These are phyloP conservation scores for Paecilomyces sp. DNA, from an alignment of 2,329 filamentous ascomycete genomes.

Conservation along the genomic window DNA sequence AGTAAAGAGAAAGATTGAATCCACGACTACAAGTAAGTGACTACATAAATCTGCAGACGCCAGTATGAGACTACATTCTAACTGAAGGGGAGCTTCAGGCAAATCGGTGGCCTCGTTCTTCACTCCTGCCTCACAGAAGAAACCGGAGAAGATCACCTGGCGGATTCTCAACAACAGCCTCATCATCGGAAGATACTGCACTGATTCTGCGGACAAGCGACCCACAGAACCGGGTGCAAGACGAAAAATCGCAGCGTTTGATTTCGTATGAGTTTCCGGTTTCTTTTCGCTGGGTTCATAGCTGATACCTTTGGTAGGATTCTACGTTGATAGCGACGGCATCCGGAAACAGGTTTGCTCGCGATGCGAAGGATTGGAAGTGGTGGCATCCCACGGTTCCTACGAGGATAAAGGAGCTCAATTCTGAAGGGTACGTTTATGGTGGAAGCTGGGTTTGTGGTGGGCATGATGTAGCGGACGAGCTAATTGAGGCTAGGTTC, in stretches of 20 bases:
- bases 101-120: conserved; percentile 75
- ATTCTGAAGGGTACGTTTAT: conserved; percentile 57
- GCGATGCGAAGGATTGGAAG: conserved; percentile 73
- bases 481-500: conserved; percentile 47
- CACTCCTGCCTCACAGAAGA: conserved; percentile 76
- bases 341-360: conserved; percentile 72
- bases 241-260: conserved; percentile 39
- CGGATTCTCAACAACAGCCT: conserved; percentile 59
- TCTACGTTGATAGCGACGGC: conserved; percentile 76
- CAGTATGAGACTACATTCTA: neutral
- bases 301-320: conserved; percentile 49
- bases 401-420: conserved; percentile 56
- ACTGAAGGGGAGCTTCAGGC: conserved; percentile 13
- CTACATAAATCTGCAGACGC: neutral
- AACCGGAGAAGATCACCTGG: conserved; percentile 70
- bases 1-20: conserved; percentile 47
- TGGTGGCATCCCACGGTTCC: conserved; percentile 82
- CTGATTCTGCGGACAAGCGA: conserved; percentile 2
- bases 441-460: neutral
- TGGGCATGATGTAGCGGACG: neutral
- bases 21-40: conserved; percentile 46
- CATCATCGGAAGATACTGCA: conserved; percentile 63
- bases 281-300: neutral
- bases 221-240: conserved; percentile 7
- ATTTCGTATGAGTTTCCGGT: conserved; percentile 28